Percentiles rank a stretch among this genome's conserved stretches.
phyloP scores from a whole-genome alignment of 805 yeast genomes.

The Ogataea naganishii region DNA sequence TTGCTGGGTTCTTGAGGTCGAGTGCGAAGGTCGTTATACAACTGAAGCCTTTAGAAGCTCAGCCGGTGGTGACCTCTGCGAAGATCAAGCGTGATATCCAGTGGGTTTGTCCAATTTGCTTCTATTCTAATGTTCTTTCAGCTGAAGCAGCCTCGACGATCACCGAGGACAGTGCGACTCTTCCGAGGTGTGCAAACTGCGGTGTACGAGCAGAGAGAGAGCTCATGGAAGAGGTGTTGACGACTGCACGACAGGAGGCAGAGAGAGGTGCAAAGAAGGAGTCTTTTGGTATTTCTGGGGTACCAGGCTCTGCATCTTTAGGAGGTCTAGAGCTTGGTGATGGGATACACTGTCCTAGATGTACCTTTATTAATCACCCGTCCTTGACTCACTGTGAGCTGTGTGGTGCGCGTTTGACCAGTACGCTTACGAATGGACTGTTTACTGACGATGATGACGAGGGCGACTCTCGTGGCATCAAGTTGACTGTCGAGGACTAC shows the following conservation, averaged over 20 bases:
- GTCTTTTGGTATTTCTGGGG: too few species aligned
- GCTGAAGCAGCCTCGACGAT: constrained; percentile 10
- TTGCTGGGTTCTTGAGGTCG: constrained; percentile 56
- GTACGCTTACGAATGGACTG: too few species aligned
- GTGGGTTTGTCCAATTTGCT: constrained; percentile 92
- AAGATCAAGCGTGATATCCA: constrained; percentile 14
- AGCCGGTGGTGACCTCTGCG: constrained; percentile 16
- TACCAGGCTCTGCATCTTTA: too few species aligned
- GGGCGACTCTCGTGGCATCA: constrained; percentile 1
- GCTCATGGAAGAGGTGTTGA: constrained; percentile 18
- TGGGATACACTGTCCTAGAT: constrained; percentile 35
- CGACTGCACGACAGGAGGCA: constrained; percentile 3
- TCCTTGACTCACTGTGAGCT: constrained; percentile 74
- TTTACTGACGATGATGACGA: constrained; percentile 1
- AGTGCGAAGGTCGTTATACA: constrained; percentile 61
- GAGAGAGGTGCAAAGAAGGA: too few species aligned
- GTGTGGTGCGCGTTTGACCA: constrained; percentile 71
- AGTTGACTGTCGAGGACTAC: constrained; percentile 7
- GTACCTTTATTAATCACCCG: constrained; percentile 75
- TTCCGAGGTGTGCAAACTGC: constrained; percentile 51
- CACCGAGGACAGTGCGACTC: constrained; percentile 5
- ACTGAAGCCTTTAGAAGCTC: constrained; percentile 6
- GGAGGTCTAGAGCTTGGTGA: too few species aligned
- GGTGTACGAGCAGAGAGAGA: constrained; percentile 43
- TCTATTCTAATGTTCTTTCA: constrained; percentile 46